Base-by-base conservation (phyloP, 2,329 filamentous ascomycete species). In the Neocatenulostroma microsporum region DNA sequence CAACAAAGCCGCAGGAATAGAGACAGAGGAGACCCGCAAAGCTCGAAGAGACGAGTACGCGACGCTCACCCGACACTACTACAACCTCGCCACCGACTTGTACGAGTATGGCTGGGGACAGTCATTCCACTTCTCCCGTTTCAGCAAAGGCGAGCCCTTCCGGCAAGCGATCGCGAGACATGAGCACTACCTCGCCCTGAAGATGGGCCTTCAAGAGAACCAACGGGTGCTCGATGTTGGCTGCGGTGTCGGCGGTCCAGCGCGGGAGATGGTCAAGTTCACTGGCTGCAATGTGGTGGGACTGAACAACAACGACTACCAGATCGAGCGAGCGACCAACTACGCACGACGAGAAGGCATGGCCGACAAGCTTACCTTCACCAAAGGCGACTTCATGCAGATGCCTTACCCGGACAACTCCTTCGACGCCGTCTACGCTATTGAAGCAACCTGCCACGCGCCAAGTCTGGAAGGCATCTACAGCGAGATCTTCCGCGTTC, bases 321-420 rank as follows among this genome's bases (percentile, higher is more conserved):
- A 96, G 69, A 94, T 96, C 49, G 78, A 95, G 61, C 84, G 91
- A 48, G 89, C 88, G n/a, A 87, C 79, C 11, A 71, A 74, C 37
- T 94, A 95, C 59, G 86, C 88, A 3, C 66, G 74, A 44, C 85
- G 86, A 64, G 85, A 94, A 66, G 80, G 81, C 34, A 70, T 96
- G 35, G 73, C 80, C 1, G 64, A 84, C 56, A 86, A 94, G 68
- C 69, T 94, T 49, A 74, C 73, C 46, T 96, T 86, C 55, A 82
- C 86, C 58, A 95, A 96, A 75, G 89, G 88, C 36, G 89, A 96
- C 58, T 98, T 98, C 62, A 96, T 96, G 89, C 86, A 94, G 79
- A 94, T 96, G 85, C 80, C 80, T 15, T 96, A 96, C 70, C 80
- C 84, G 30, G 84, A 91, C 57, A 85, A 93, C 72, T 77, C 72